A percentile compares a stretch with the other conserved stretches of the same genome.
Evolutionary conservation across 306 rosid genomes (phyloP).

Genomic region (Sphenostylis stenocarpa): DNA sequence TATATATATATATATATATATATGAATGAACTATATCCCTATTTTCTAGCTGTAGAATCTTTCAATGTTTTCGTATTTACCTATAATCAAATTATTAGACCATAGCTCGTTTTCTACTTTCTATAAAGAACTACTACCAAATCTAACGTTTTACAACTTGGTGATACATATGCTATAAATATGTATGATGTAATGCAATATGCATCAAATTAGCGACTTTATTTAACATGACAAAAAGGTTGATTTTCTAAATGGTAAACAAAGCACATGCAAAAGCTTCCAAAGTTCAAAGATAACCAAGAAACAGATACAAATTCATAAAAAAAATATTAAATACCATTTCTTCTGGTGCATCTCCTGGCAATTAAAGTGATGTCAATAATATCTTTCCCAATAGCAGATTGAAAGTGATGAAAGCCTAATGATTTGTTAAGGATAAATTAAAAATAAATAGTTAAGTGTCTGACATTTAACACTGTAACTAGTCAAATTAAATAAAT

Average conservation of each 20-base stretch:
- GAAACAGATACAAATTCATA: constrained; percentile 13
- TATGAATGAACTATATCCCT: too few species aligned
- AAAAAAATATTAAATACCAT: constrained; percentile 49
- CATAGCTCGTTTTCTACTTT: too few species aligned
- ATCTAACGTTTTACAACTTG: too few species aligned
- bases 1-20: too few species aligned
- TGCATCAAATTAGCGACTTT: too few species aligned
- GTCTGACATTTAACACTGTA: constrained; percentile 8
- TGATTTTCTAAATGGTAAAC: not conserved
- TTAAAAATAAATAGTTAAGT: constrained; percentile 14
- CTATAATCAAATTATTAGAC: too few species aligned
- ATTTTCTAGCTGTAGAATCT: too few species aligned
- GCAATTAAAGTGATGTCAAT: constrained; percentile 77
- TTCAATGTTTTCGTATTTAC: too few species aligned
- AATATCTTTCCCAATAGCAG: constrained; percentile 74
- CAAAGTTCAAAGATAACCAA: not conserved
- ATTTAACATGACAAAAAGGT: too few species aligned
- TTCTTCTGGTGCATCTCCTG: constrained; percentile 86
- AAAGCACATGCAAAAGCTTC: not conserved
- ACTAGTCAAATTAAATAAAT: constrained; percentile 10
- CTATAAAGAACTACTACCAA: too few species aligned
- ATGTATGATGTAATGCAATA: too few species aligned
- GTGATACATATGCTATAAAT: too few species aligned
- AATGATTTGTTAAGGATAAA: constrained; percentile 55
- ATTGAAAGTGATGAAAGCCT: constrained; percentile 80